Evolutionary conservation across 2,329 filamentous ascomycete species (phyloP), one percentile per base, ranked within the genome.

Genomic region (Pseudogymnoascus sp.): DNA sequence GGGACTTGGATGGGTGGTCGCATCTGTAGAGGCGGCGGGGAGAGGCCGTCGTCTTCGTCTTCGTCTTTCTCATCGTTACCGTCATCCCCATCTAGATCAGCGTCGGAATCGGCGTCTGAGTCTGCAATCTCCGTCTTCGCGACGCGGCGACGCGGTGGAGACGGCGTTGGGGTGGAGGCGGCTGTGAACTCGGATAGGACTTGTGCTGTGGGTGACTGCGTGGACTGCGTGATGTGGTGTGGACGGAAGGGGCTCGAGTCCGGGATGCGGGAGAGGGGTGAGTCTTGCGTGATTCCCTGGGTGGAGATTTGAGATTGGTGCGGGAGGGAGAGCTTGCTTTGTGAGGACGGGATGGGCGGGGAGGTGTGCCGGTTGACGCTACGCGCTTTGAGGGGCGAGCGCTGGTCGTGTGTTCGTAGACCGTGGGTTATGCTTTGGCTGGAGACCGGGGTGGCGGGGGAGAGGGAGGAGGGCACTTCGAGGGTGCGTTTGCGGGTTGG

Each of bases 401-500:
- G 43, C 25, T 54, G 25, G 25, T 54, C 43, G n/a, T 32, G 43
- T 1, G 8, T 54, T 12, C 43, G 43, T 32, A 54, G 43, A 5
- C 43, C 11, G 43, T 54, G 25, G 2, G 43, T 3, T n/a, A 32
- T 32, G 43, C 43, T 32, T 12, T 54, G 43, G 2, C 25, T 8
- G n/a, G 43, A 54, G 25, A 54, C 25, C 1, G 43, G 43, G 25
- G 43, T 54, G 43, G 43, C 43, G 43, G 43, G 43, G 25, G 43
- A 54, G 43, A 54, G 43, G 43, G 43, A 54, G 25, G 43, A 54
- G 43, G 43, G 43, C 0, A 54, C 43, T 32, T 54, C 43, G 43
- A 54, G 43, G 25, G 25, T 54, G 43, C 25, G 43, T 54, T 54
- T 54, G 4, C 43, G 25, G 43, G 43, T 54, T 54, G 43, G 43